Percentiles rank a stretch among this genome's conserved stretches.
phyloP scores from a whole-genome alignment of 495 filamentous ascomycete genomes.

The Daldinia concentrica region DNA sequence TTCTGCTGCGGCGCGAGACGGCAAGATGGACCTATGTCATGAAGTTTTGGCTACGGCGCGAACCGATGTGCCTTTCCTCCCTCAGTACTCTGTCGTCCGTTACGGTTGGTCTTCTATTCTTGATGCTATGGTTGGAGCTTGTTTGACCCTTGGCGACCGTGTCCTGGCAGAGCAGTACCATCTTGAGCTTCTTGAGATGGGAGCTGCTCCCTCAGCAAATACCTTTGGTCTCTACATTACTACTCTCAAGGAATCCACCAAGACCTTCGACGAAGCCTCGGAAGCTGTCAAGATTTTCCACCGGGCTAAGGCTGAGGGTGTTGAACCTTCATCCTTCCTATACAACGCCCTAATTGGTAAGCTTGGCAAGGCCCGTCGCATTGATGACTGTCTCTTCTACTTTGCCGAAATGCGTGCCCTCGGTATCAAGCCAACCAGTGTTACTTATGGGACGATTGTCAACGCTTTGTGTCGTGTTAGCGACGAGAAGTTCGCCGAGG shows the following conservation, averaged over 20 bases:
- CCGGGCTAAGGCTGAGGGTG: constrained; percentile 90
- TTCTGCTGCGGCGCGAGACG: constrained; percentile 83
- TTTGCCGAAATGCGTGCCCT: constrained; percentile 95
- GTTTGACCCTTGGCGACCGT: constrained; percentile 83
- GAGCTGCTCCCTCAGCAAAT: constrained; percentile 91
- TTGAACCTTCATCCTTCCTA: constrained; percentile 93
- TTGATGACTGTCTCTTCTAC: constrained; percentile 97
- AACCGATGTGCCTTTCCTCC: constrained; percentile 82
- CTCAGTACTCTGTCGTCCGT: constrained; percentile 82
- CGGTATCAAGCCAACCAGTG: constrained; percentile 93
- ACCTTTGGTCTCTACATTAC: constrained; percentile 99
- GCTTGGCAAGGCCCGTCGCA: constrained; percentile 94
- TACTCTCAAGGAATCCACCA: constrained; percentile 92
- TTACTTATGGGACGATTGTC: constrained; percentile 97
- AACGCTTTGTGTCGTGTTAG: constrained; percentile 97
- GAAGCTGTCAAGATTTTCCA: constrained; percentile 98
- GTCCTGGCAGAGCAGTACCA: constrained; percentile 83
- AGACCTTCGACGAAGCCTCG: constrained; percentile 96
- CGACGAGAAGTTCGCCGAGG: constrained; percentile 96
- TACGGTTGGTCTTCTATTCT: constrained; percentile 96
- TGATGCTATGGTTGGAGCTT: constrained; percentile 95
- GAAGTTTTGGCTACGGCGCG: constrained; percentile 90
- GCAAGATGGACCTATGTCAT: constrained; percentile 78
- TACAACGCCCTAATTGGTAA: constrained; percentile 99
- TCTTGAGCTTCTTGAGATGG: constrained; percentile 86